Evolutionary conservation across 257 asterid genomes (phyloP).

Genomic region (Pogostemon cablin): DNA sequence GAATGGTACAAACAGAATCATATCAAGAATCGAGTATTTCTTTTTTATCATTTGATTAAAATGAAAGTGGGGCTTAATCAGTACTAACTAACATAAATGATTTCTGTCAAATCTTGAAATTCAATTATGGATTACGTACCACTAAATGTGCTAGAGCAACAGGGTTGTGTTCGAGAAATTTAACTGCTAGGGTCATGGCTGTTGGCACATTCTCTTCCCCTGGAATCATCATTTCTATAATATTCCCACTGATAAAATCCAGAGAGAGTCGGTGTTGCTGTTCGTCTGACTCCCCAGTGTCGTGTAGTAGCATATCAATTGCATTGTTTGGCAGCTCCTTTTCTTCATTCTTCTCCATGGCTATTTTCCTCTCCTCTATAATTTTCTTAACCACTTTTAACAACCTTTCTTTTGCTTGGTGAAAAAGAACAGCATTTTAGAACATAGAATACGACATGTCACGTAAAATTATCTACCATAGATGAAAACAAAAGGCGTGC

Average conservation of each 20-base stretch:
- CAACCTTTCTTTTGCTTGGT: conserved; percentile 75
- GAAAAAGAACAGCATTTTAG: not conserved
- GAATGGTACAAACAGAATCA: not conserved
- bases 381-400: conserved; percentile 55
- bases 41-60: too few relatives aligned
- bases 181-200: conserved; percentile 81
- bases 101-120: not conserved
- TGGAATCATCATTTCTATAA: conserved; percentile 95
- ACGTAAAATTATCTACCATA: not conserved
- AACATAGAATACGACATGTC: not conserved
- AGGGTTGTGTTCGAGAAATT: conserved; percentile 73
- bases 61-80: too few relatives aligned
- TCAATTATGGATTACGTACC: conserved; percentile 48
- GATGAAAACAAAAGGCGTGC: not conserved
- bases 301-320: conserved; percentile 69
- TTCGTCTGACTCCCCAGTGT: conserved; percentile 50
- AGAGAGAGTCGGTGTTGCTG: conserved; percentile 47
- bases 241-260: conserved; percentile 68
- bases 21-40: conserved; percentile 30
- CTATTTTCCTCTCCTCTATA: conserved; percentile 53
- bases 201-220: conserved; percentile 96
- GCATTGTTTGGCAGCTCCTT: conserved; percentile 48
- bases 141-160: conserved; percentile 53
- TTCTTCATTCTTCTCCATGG: conserved; percentile 37
- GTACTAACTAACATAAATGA: too few relatives aligned